phyloP scores from a whole-genome alignment of 2,329 filamentous ascomycete species.

The Seiridium unicorne region DNA sequence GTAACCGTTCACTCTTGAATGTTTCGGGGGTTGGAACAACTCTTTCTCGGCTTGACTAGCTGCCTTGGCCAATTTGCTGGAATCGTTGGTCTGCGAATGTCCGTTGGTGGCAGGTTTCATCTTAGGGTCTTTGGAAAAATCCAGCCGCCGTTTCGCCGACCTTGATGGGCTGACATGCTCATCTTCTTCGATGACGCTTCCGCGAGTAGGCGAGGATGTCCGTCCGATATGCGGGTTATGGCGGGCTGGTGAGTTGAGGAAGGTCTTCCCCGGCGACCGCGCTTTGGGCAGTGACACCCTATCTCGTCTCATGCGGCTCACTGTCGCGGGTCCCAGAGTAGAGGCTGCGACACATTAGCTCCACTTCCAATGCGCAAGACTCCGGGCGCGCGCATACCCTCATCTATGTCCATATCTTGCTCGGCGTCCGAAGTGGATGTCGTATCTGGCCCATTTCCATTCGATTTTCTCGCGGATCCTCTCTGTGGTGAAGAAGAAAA shows the following conservation, averaged over 20 bases:
- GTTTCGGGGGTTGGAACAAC: not conserved
- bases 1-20: constrained; percentile 16
- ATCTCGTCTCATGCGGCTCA: constrained; percentile 45
- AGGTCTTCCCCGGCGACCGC: constrained; percentile 63
- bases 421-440: constrained; percentile 27
- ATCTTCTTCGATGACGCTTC: constrained; percentile 27
- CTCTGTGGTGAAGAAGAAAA: constrained; percentile 65
- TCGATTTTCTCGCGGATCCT: constrained; percentile 54
- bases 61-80: constrained; percentile 9
- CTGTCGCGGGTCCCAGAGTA: constrained; percentile 52
- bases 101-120: constrained; percentile 18
- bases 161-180: constrained; percentile 28
- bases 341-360: constrained; percentile 36
- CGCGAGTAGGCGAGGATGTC: constrained; percentile 47
- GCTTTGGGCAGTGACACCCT: constrained; percentile 46
- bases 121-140: constrained; percentile 40
- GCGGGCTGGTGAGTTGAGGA: constrained; percentile 59
- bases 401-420: constrained; percentile 53
- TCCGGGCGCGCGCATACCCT: constrained; percentile 37
- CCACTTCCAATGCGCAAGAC: too few species aligned
- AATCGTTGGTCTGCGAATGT: constrained; percentile 22
- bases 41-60: not conserved
- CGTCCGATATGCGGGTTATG: constrained; percentile 58
- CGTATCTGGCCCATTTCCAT: constrained; percentile 22
- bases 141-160: constrained; percentile 51